These are phyloP conservation scores for Mortierella sp. DNA, from an alignment of 371 early-diverging fungal species.

Conservation along the genomic window DNA sequence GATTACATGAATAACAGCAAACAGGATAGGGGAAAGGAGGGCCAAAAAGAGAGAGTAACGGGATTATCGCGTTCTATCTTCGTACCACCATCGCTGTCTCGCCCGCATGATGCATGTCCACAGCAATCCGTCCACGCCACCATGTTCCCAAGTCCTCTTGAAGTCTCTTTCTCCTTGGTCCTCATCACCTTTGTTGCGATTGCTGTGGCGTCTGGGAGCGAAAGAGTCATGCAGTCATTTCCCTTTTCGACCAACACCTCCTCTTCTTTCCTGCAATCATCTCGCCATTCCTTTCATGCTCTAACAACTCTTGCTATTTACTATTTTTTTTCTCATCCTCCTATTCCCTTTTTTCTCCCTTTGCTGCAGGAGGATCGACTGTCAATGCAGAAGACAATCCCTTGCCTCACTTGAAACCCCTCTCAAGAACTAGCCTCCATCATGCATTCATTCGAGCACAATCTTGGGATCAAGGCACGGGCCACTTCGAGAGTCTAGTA, in stretches of 20 bases:
- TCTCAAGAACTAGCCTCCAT: neutral
- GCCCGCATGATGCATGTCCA: neutral
- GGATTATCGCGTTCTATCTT: neutral
- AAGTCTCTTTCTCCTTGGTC: neutral
- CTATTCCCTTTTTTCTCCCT: neutral
- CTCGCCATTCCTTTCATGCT: neutral
- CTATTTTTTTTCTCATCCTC: neutral
- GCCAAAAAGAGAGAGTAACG: neutral
- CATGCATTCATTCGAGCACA: slow-evolving; percentile 1
- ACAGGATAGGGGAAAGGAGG: neutral
- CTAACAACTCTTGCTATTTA: neutral
- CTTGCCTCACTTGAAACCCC: neutral
- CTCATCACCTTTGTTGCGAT: neutral
- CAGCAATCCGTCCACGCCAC: neutral
- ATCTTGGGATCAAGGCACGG: slow-evolving; percentile 13
- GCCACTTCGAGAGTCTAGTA: neutral
- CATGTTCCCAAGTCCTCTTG: neutral
- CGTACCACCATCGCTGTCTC: neutral
- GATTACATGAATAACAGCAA: neutral
- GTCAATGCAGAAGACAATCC: neutral
- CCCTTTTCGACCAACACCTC: neutral
- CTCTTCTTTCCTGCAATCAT: neutral
- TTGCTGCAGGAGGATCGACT: slow-evolving; percentile 8
- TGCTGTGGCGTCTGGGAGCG: neutral
- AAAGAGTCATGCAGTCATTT: neutral